phyloP scores from a whole-genome alignment of 345 rosid genomes.

The Abelmoschus esculentus region DNA sequence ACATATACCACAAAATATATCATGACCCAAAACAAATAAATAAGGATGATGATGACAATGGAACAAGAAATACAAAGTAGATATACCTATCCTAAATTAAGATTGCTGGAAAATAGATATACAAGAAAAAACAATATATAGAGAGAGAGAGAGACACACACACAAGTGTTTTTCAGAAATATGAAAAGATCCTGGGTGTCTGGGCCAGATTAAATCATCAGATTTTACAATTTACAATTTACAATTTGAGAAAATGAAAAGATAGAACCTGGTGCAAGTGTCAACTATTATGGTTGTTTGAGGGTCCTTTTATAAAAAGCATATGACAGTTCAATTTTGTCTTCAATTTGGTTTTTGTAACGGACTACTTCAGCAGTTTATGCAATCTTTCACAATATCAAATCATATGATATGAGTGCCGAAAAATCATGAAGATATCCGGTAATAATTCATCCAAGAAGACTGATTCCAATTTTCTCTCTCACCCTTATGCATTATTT shows the following conservation, averaged over 20 bases:
- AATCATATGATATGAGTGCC: no score
- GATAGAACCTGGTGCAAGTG: background rate
- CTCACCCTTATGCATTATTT: no score
- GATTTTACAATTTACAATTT: background rate
- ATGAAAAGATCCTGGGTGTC: no score
- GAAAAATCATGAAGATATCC: no score
- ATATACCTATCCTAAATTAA: background rate
- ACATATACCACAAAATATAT: constrained; percentile 11
- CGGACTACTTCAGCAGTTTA: no score
- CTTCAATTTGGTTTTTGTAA: constrained; percentile 1
- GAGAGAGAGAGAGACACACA: no score
- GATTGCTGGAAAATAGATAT: background rate
- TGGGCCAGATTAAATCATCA: background rate
- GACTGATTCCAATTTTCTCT: no score
- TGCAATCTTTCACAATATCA: no score
- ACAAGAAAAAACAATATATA: background rate
- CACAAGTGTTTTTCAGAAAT: no score
- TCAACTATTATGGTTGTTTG: background rate
- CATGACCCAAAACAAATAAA: constrained; percentile 6
- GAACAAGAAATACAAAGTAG: no score
- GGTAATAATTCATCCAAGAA: no score
- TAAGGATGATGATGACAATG: background rate
- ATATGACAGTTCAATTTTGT: background rate
- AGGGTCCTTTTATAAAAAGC: background rate
- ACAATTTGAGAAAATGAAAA: background rate